Percentiles rank a stretch among this genome's conserved stretches.
Evolutionary conservation across 768 basidiomycete species (phyloP).

Genomic region (Psilocybe cyanescens): DNA sequence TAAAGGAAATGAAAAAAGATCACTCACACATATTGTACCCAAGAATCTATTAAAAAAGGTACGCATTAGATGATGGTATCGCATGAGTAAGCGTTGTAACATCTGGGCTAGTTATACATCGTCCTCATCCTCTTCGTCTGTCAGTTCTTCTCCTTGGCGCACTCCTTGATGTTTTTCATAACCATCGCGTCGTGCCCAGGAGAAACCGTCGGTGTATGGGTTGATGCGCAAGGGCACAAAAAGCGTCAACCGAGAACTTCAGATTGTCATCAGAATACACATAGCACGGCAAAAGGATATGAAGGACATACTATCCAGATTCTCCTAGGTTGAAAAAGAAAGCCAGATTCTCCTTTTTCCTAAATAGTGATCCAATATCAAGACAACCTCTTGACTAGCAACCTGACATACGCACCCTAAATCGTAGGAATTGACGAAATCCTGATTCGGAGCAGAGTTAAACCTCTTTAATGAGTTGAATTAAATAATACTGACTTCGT

Average conservation of each 20-base stretch:
- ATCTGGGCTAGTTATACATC: constrained; percentile 17
- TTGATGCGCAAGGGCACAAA: constrained; percentile 78
- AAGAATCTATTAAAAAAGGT: constrained; percentile 7
- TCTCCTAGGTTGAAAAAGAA: constrained; percentile 88
- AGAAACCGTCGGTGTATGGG: constrained; percentile 84
- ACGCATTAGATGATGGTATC: not conserved
- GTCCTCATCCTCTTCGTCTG: constrained; percentile 77
- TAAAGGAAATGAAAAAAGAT: constrained; percentile 5
- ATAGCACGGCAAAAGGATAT: not conserved
- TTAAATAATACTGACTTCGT: constrained; percentile 49
- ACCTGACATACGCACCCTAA: constrained; percentile 59
- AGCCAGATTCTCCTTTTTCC: constrained; percentile 67
- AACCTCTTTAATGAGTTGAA: not conserved
- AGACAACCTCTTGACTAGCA: not conserved
- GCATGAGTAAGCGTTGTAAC: not conserved
- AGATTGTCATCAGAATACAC: not conserved
- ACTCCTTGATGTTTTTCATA: constrained; percentile 65
- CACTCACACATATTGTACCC: constrained; percentile 26
- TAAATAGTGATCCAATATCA: constrained; percentile 19
- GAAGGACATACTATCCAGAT: constrained; percentile 73
- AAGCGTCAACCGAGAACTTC: constrained; percentile 78
- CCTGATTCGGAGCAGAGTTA: constrained; percentile 37
- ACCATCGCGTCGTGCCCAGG: constrained; percentile 76
- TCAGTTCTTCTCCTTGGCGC: constrained; percentile 81
- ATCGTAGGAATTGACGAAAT: constrained; percentile 91